phyloP scores from a whole-genome alignment of 768 basidiomycete genomes.

The Albatrellus ellisii region DNA sequence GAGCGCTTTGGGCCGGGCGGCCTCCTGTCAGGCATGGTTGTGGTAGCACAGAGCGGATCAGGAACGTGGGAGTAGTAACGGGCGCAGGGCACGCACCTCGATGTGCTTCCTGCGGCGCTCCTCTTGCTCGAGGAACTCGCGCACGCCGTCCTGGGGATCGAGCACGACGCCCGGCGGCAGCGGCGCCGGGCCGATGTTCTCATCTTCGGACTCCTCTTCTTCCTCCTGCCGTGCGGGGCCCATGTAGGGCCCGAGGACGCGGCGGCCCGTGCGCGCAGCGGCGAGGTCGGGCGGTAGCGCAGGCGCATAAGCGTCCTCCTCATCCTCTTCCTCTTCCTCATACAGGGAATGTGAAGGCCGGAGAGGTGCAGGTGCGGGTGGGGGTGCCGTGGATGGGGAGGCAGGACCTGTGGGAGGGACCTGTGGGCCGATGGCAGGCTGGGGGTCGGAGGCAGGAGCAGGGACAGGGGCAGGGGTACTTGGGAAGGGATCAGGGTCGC shows the following conservation, averaged over 20 bases:
- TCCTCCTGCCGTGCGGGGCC: constrained; percentile 24
- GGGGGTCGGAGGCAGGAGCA: no score
- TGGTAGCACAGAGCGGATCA: no score
- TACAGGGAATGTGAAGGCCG: constrained; percentile 6
- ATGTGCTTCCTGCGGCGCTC: constrained; percentile 58
- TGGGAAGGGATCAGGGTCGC: no score
- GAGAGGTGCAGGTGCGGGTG: constrained; percentile 9
- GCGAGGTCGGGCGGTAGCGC: constrained; percentile 61
- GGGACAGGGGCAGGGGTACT: no score
- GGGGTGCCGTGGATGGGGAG: neutral
- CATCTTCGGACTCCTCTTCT: constrained; percentile 49
- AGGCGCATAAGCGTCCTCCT: constrained; percentile 62
- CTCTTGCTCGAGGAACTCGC: constrained; percentile 79
- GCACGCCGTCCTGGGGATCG: constrained; percentile 48
- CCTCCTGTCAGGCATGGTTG: no score
- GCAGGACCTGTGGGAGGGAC: constrained; percentile 14
- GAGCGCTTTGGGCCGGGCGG: constrained; percentile 59
- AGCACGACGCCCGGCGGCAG: constrained; percentile 32
- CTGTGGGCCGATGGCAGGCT: neutral
- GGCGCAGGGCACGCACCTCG: constrained; percentile 39
- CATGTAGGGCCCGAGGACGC: constrained; percentile 39
- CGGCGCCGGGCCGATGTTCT: constrained; percentile 79
- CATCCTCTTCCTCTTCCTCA: constrained; percentile 33
- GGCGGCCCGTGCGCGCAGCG: constrained; percentile 27
- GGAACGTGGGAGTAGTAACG: no score